Base-by-base conservation (phyloP, 2,329 filamentous ascomycete genomes). In the Monosporascus sp. region DNA sequence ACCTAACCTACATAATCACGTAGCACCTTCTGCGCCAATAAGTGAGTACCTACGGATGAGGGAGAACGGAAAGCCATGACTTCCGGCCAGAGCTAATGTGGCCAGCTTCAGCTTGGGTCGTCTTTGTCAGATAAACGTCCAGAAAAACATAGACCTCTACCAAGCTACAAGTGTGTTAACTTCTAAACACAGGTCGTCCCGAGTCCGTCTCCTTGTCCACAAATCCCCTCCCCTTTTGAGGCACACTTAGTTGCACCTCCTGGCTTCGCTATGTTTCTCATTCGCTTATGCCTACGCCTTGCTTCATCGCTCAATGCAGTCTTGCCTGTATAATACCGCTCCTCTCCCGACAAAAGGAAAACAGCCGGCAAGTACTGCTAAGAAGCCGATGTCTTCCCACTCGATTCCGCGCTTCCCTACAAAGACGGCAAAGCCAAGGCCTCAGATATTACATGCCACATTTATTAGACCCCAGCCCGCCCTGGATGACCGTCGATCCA, bases 241-340 rank as follows among this genome's bases (percentile, higher is more conserved):
- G 17, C 24, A 18, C 4, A 43, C 14, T 14, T 43, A 43, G 17
- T 40, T 49, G 3, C 37, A 47, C 11, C 26, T 37, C 18, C 9
- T n/a, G 20, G 28, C 37, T 49, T 38, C 26, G 14, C 44, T 51
- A 14, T 17, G 18, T n/a, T 20, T 31, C 31, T 37, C 35, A 17
- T 17, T 38, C 15, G 9, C 35, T 20, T 40, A 15, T 49, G 14
- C 47, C 17, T 58, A 52, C 48, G 43, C 52, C 55, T 50, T 58
- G 26, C 44, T 48, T 45, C 44, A 26, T 54, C 43, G 55, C 51
- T 51, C 53, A 56, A 71, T 72, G 69, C 65, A 66, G 59, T 53
- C 65, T 61, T 65, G 65, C 50, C 54, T 58, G 48, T 50, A 64
- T 65, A 57, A 59, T 58, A 59, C 43, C 44, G 52, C 51, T 40